phyloP scores from a whole-genome alignment of 2,329 filamentous ascomycete genomes.

The Fusarium palustre region DNA sequence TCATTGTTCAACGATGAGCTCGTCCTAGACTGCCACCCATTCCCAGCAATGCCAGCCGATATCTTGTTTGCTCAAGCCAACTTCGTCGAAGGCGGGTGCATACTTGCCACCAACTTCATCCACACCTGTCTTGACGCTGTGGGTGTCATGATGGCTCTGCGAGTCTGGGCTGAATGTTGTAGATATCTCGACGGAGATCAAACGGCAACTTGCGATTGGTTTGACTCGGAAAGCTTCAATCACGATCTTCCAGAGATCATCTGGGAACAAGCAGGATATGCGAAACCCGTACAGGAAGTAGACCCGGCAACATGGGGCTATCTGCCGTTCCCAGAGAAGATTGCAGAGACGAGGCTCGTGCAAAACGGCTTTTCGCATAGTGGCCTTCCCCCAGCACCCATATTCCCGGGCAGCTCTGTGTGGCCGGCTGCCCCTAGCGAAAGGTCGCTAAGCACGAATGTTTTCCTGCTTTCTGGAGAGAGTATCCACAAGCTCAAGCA shows the following conservation, averaged over 20 bases:
- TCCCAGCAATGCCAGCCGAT: constrained; percentile 6
- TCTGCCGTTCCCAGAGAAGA: constrained; percentile 7
- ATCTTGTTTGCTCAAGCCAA: constrained; percentile 12
- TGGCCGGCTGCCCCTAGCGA: constrained; percentile 7
- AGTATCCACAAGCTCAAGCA: constrained; percentile 16
- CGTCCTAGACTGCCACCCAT: neutral
- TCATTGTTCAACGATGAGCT: constrained; percentile 5
- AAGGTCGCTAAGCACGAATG: neutral
- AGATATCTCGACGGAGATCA: neutral
- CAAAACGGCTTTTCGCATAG: neutral
- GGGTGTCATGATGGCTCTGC: neutral
- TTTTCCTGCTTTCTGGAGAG: constrained; percentile 9
- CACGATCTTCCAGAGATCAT: constrained; percentile 7
- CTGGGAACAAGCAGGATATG: constrained; percentile 9
- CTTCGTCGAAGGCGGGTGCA: neutral
- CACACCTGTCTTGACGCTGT: constrained; percentile 12
- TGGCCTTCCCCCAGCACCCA: neutral
- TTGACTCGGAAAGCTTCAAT: constrained; percentile 3
- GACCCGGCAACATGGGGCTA: constrained; percentile 5
- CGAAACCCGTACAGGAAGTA: neutral
- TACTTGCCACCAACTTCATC: constrained; percentile 8
- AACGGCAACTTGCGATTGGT: constrained; percentile 8
- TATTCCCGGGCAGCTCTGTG: neutral
- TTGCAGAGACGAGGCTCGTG: neutral
- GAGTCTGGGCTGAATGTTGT: constrained; percentile 16